These are phyloP conservation scores for Penicillium ochrochloron DNA, from an alignment of 495 filamentous ascomycete genomes.

Conservation along the genomic window DNA sequence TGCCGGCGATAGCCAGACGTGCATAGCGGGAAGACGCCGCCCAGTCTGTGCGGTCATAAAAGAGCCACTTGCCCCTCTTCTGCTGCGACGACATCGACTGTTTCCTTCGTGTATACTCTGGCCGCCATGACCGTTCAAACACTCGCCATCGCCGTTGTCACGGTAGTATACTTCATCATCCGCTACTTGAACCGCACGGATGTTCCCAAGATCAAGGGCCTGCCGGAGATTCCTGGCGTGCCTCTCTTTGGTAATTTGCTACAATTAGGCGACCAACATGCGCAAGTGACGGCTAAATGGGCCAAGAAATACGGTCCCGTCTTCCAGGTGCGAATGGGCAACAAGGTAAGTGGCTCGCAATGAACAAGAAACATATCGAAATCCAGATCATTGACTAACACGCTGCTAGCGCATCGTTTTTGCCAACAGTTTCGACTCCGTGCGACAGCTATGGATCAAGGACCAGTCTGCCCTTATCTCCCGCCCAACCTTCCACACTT, in stretches of 20 bases:
- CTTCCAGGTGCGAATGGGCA: slow-evolving; percentile 70
- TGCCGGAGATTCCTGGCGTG: slow-evolving; percentile 66
- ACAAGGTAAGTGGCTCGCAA: slow-evolving; percentile 50
- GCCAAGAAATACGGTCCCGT: slow-evolving; percentile 67
- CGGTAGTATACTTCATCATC: slow-evolving; percentile 55
- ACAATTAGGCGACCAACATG: slow-evolving; percentile 61
- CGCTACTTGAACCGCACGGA: slow-evolving; percentile 62
- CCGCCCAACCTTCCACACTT: slow-evolving; percentile 70
- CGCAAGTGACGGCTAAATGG: slow-evolving; percentile 56
- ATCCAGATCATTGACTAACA: not conserved
- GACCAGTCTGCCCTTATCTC: slow-evolving; percentile 74
- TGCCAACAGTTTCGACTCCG: slow-evolving; percentile 71
- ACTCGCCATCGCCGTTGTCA: slow-evolving; percentile 45
- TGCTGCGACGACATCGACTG: not conserved
- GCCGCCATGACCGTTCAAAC: slow-evolving; percentile 51
- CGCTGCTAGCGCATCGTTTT: slow-evolving; percentile 62
- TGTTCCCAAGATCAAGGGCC: slow-evolving; percentile 63
- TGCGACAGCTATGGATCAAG: slow-evolving; percentile 71
- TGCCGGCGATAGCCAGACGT: slow-evolving; percentile 9
- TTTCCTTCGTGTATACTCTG: not conserved
- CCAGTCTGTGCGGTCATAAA: slow-evolving; percentile 11
- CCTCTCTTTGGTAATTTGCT: slow-evolving; percentile 68
- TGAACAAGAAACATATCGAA: not conserved
- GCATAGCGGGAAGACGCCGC: slow-evolving; percentile 4
- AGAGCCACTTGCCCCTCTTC: slow-evolving; percentile 9